phyloP scores from a whole-genome alignment of 805 yeast genomes.

The Scheffersomyces amazonensis region DNA sequence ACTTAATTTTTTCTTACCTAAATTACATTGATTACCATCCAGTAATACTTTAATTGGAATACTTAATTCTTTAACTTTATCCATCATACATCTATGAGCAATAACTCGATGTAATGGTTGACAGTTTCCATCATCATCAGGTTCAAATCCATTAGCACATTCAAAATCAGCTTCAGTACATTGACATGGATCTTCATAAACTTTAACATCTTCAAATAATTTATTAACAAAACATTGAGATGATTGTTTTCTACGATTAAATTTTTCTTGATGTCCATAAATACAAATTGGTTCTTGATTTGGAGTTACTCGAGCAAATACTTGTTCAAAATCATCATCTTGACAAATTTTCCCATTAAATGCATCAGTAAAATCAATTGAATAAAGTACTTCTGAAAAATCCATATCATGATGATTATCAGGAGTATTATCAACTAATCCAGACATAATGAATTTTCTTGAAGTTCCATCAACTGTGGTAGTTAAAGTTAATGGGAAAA shows the following conservation, averaged over 20 bases:
- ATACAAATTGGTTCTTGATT: constrained; percentile 49
- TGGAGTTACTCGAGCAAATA: constrained; percentile 49
- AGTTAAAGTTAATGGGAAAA: constrained; percentile 42
- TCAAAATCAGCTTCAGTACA: constrained; percentile 70
- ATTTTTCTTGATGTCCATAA: constrained; percentile 65
- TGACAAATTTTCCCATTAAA: constrained; percentile 47
- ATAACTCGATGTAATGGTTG: constrained; percentile 28
- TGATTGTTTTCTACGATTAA: constrained; percentile 59
- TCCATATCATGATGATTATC: constrained; percentile 7
- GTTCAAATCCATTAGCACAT: constrained; percentile 52
- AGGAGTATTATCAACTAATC: constrained; percentile 21
- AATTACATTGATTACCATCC: constrained; percentile 45
- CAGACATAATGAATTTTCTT: constrained; percentile 51
- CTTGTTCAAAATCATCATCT: constrained; percentile 60
- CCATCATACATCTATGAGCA: constrained; percentile 18
- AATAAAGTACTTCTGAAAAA: constrained; percentile 19
- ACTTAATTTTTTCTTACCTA: constrained; percentile 17
- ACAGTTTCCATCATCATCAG: constrained; percentile 43
- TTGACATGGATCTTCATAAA: constrained; percentile 54
- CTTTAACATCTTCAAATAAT: constrained; percentile 44
- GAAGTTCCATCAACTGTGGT: constrained; percentile 75
- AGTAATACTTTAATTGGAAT: constrained; percentile 39
- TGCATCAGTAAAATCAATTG: constrained; percentile 57
- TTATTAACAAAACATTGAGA: constrained; percentile 61
- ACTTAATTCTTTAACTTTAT: constrained; percentile 17